These are phyloP conservation scores for Neospermospora avenae DNA, from an alignment of 2,329 filamentous ascomycete genomes.

Conservation along the genomic window DNA sequence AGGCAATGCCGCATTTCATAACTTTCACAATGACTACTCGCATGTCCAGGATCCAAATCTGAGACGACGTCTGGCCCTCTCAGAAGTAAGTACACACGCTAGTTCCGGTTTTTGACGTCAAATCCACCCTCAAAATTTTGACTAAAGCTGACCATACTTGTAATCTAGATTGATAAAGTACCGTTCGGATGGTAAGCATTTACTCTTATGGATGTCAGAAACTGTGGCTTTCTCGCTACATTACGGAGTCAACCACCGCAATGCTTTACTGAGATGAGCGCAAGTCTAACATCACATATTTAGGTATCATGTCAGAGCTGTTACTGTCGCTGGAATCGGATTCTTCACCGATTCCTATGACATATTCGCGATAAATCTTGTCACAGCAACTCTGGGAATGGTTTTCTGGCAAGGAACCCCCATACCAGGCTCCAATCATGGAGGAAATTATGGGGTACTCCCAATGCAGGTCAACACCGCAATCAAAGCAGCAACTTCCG, in stretches of 20 bases:
- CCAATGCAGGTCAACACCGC: slow-evolving; percentile 69
- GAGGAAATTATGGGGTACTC: slow-evolving; percentile 47
- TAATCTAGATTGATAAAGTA: slow-evolving; percentile 21
- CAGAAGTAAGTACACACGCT: slow-evolving; percentile 44
- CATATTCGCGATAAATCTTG: slow-evolving; percentile 34
- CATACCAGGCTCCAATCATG: slow-evolving; percentile 17
- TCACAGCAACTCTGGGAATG: slow-evolving; percentile 32
- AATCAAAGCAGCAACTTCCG: slow-evolving; percentile 82
- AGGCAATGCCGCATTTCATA: slow-evolving; percentile 68
- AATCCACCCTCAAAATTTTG: background rate
- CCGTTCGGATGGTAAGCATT: slow-evolving; percentile 63
- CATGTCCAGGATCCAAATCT: slow-evolving; percentile 71
- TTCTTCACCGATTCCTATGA: slow-evolving; percentile 89
- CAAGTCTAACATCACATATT: background rate
- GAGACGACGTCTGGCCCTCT: slow-evolving; percentile 69
- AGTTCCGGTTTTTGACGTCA: background rate
- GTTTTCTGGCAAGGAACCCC: slow-evolving; percentile 51
- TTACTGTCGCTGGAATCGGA: slow-evolving; percentile 75
- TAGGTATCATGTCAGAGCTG: slow-evolving; percentile 66
- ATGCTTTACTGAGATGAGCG: background rate
- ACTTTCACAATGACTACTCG: slow-evolving; percentile 54
- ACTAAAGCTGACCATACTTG: slow-evolving; percentile 1
- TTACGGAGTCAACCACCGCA: background rate
- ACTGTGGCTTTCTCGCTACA: background rate
- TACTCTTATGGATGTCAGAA: background rate